Conservation (phyloP, 805 yeast species). For the Wickerhamomyces tratensis region DNA sequence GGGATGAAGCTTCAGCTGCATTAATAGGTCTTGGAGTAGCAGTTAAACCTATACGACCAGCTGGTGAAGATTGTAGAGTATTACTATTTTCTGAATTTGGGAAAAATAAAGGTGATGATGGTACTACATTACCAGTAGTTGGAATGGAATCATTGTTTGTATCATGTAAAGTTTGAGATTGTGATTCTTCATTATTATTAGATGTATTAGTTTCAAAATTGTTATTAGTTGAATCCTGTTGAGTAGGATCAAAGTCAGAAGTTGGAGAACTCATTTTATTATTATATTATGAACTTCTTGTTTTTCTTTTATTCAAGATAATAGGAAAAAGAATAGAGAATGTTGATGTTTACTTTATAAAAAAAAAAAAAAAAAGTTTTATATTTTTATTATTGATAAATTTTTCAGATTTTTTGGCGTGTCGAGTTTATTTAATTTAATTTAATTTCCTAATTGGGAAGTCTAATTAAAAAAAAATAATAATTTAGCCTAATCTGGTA, state of each 20-base stretch:
- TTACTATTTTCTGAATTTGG: constrained; percentile 30
- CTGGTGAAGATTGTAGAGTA: constrained; percentile 15
- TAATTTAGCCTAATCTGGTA: no score
- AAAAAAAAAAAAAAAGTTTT: no score
- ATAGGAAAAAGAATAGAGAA: no score
- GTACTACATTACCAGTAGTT: constrained; percentile 11
- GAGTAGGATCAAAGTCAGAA: not conserved
- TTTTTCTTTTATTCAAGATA: no score
- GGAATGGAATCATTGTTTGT: not conserved
- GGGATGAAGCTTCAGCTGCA: constrained; percentile 18
- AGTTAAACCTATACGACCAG: constrained; percentile 11
- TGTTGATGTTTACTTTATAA: no score
- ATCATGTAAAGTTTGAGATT: not conserved
- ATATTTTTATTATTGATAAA: no score
- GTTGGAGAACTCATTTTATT: not conserved
- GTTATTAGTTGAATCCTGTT: not conserved
- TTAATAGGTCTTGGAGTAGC: constrained; percentile 5
- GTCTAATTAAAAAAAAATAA: no score
- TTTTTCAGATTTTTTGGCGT: no score
- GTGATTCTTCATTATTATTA: not conserved
- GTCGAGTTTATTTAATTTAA: no score
- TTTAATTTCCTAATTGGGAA: no score
- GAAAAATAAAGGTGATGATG: constrained; percentile 48
- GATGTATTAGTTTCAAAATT: not conserved
- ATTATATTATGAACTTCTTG: no score